Conservation (phyloP, 441 rosid genomes). For the Pelargonium citronellum region DNA sequence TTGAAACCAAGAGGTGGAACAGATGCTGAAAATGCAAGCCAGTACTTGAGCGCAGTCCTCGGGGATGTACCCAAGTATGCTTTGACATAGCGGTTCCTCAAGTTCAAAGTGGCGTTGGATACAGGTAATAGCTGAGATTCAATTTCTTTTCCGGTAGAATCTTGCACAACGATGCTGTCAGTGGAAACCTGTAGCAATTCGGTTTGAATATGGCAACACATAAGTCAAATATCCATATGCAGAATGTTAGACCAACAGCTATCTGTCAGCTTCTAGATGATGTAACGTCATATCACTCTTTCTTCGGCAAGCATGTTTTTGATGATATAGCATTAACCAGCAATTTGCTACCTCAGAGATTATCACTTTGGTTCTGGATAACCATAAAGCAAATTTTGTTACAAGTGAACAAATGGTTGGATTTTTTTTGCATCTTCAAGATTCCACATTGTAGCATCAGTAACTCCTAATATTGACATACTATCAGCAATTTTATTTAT, state of each 20-base stretch:
- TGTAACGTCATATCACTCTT: neutral
- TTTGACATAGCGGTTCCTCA: slow-evolving; percentile 65
- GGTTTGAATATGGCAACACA: slow-evolving; percentile 3
- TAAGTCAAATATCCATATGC: neutral
- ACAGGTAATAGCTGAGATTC: slow-evolving; percentile 81
- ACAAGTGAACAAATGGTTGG: neutral
- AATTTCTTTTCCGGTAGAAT: slow-evolving; percentile 75
- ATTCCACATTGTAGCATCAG: no score
- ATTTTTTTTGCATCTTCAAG: no score
- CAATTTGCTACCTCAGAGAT: neutral
- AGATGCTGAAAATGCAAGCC: slow-evolving; percentile 81
- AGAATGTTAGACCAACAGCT: neutral
- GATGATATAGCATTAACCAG: neutral
- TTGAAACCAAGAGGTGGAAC: slow-evolving; percentile 93
- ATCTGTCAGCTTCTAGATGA: neutral
- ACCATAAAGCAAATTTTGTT: neutral
- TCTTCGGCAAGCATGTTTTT: neutral
- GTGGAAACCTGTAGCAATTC: slow-evolving; percentile 48
- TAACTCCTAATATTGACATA: neutral
- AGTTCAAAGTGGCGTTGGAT: slow-evolving; percentile 41
- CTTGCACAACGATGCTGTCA: slow-evolving; percentile 58
- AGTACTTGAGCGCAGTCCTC: slow-evolving; percentile 53
- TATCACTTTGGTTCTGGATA: neutral
- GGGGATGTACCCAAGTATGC: slow-evolving; percentile 75
- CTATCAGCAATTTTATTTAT: no score